These are phyloP conservation scores for Rubroshorea leprosula DNA, from an alignment of 345 rosid genomes.

Conservation along the genomic window DNA sequence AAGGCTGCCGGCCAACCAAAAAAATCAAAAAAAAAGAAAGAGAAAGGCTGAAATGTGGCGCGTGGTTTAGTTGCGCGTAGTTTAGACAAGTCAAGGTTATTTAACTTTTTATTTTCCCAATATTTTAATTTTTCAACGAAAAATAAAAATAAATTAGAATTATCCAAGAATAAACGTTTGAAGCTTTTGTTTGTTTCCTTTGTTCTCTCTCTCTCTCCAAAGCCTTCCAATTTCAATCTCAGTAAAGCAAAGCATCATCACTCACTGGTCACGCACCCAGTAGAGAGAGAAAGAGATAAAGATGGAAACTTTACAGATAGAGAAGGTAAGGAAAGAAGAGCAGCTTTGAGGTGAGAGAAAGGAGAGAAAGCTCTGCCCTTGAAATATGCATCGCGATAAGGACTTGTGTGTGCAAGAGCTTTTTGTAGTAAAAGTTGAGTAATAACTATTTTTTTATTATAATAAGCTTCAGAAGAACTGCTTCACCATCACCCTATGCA, in stretches of 20 bases:
- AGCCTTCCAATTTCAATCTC: background rate
- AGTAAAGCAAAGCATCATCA: constrained; percentile 15
- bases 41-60: no score
- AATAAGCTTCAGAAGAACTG: background rate
- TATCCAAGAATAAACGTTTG: constrained; percentile 31
- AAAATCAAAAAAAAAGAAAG: no score
- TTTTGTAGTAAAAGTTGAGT: no score
- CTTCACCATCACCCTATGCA: background rate
- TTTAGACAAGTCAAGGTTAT: no score
- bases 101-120: no score
- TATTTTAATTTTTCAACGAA: no score
- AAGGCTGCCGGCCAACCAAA: no score
- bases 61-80: no score
- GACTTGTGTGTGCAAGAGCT: constrained; percentile 12
- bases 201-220: constrained; percentile 13
- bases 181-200: constrained; percentile 24
- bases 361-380: constrained; percentile 17
- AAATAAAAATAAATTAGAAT: no score
- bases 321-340: constrained; percentile 11
- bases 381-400: constrained; percentile 20
- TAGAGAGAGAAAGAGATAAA: constrained; percentile 9
- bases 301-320: constrained; percentile 6
- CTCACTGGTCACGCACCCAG: constrained; percentile 8
- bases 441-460: constrained; percentile 8
- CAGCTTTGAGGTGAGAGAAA: constrained; percentile 19